Base-by-base conservation (phyloP, 345 rosid species). In the Populus davidiana region DNA sequence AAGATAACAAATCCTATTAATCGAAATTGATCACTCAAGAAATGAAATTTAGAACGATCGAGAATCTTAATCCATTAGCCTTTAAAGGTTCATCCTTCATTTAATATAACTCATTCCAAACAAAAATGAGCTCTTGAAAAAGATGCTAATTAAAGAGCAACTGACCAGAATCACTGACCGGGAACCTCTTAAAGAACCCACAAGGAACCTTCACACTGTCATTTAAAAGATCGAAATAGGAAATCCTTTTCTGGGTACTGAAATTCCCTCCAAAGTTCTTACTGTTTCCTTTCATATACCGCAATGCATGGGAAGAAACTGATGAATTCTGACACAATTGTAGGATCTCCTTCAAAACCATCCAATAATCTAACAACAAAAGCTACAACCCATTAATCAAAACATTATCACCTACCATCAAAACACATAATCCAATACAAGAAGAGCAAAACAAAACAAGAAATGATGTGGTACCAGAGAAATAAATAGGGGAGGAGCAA, bases 191-290 rank as follows among this genome's bases (percentile, higher is more conserved):
- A 13, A 93, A 85, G 87, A 91, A 91, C 13, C 97, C 99, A 73
- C 52, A 47, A 47, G 52, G 52, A 43, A 43, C 47, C 47, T 43
- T 14, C 4, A 11, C 47, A 2, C 14, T 74, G 31, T 77, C 75
- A 61, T 85, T 62, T 0, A 74, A 52, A 79, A 84, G 83, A 76
- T 89, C 69, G 41, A 86, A 93, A 79, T 88, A 91, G n/a, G 97
- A 90, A 80, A 91, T 27, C 73, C 98, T 86, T 85, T 84, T 75
- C 61, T 73, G 85, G 29, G 80, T 80, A 75, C 78, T 77, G 66
- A 93, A 88, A 77, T 89, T 87, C 69, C 97, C 98, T 35, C 97
- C 99, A 56, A 95, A 95, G 47, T 72, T 81, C 11, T 83, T 84
- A 35, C 85, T 71, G 43, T 85, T 80, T 20, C 87, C 91, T 38